A percentile compares a stretch with the other conserved stretches of the same genome.
phyloP scores from a whole-genome alignment of 2,329 filamentous ascomycete species.

The Sclerotiophoma versabilis region DNA sequence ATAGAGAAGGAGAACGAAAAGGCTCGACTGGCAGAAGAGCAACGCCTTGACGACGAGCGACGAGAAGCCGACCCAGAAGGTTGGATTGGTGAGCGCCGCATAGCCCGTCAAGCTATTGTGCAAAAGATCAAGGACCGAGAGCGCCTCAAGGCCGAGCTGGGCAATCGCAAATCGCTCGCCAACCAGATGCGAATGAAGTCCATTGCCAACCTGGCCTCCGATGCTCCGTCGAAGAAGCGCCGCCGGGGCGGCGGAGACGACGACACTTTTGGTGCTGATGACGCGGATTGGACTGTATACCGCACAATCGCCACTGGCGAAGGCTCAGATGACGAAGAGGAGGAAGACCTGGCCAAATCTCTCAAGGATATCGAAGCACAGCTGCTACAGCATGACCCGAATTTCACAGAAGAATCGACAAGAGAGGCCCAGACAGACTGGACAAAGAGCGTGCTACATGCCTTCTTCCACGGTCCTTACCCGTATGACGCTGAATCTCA shows the following conservation, averaged over 20 bases:
- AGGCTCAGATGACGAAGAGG: constrained; percentile 84
- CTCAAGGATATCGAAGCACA: constrained; percentile 83
- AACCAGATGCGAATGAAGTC: constrained; percentile 98
- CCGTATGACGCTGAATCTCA: constrained; percentile 84
- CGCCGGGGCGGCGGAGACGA: constrained; percentile 87
- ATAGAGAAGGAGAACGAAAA: constrained; percentile 94
- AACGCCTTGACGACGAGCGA: constrained; percentile 81
- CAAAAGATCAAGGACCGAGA: constrained; percentile 93
- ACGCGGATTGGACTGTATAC: constrained; percentile 98
- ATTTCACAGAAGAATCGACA: constrained; percentile 91
- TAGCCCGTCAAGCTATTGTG: constrained; percentile 73
- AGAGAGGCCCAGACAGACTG: constrained; percentile 93
- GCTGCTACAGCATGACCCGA: constrained; percentile 82
- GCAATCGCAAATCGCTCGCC: constrained; percentile 94
- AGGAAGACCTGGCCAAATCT: constrained; percentile 79
- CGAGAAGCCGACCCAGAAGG: constrained; percentile 82
- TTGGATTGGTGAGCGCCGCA: constrained; percentile 85
- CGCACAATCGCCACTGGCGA: constrained; percentile 87
- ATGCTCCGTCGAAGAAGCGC: constrained; percentile 82
- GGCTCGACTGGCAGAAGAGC: constrained; percentile 80
- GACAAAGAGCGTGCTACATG: constrained; percentile 89
- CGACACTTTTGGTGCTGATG: constrained; percentile 95
- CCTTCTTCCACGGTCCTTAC: constrained; percentile 86
- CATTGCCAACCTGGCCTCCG: constrained; percentile 92
- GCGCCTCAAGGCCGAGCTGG: constrained; percentile 89